A percentile compares a stretch with the other conserved stretches of the same genome.
phyloP scores from a whole-genome alignment of 2,329 filamentous ascomycete genomes.

The Dactylella cylindrospora region DNA sequence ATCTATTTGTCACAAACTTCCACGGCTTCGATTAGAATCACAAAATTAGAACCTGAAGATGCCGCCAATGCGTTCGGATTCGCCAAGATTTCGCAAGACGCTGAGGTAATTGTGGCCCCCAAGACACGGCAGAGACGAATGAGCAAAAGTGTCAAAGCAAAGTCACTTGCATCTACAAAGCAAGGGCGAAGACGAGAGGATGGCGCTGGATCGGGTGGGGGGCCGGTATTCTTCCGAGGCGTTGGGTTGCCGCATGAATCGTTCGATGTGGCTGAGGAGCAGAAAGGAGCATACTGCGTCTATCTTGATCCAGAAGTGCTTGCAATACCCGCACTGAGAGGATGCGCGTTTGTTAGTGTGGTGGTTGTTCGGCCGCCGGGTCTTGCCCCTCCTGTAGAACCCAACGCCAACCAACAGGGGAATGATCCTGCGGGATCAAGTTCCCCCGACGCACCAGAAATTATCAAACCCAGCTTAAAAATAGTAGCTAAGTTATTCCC shows the following conservation, averaged over 20 bases:
- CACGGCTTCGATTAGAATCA: constrained; percentile 84
- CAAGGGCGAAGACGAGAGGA: constrained; percentile 36
- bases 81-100: constrained; percentile 88
- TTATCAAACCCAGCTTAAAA: constrained; percentile 53
- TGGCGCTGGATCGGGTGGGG: constrained; percentile 47
- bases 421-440: constrained; percentile 63
- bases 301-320: constrained; percentile 66
- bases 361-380: constrained; percentile 82
- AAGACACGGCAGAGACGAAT: constrained; percentile 74
- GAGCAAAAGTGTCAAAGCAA: constrained; percentile 49
- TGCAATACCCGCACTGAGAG: constrained; percentile 69
- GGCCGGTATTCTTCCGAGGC: constrained; percentile 73
- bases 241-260: constrained; percentile 69
- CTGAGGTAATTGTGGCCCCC: constrained; percentile 94
- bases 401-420: constrained; percentile 58
- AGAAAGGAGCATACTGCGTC: constrained; percentile 68
- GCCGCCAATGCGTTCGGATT: constrained; percentile 66
- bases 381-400: constrained; percentile 69
- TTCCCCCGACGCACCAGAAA: constrained; percentile 55
- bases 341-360: constrained; percentile 75
- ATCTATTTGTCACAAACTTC: constrained; percentile 93
- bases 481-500: constrained; percentile 72
- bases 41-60: constrained; percentile 74
- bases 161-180: constrained; percentile 38
- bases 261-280: constrained; percentile 70